Base-by-base conservation (phyloP, 2,329 filamentous ascomycete genomes). In the Sporothrix protearum region DNA sequence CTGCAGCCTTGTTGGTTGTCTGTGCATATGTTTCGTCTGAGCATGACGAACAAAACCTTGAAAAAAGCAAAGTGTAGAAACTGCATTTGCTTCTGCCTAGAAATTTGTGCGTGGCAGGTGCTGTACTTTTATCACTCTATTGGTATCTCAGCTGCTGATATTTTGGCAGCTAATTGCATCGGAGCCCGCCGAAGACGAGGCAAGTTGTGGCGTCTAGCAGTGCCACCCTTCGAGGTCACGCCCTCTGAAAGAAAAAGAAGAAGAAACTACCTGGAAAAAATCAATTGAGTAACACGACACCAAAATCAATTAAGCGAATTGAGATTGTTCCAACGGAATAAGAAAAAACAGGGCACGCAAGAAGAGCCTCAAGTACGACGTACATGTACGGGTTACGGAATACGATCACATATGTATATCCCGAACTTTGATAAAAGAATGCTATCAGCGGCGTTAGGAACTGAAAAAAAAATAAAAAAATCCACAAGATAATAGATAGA, bases 131-230 rank as follows among this genome's bases (percentile, higher is more conserved):
- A 25, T 53, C 8, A 28, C 9, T 39, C n/a, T 61, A 16, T 14
- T 51, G 25, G 16, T 9, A 47, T 66, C n/a, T 33, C 16, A 12
- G 57, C 57, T 63, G n/a, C 42, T 66, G 63, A 8, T 49, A 33
- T 19, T 49, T 30, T 67, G 16, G 64, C 9, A 33, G 28, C 45
- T 9, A 33, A n/a, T 36, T 22, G 25, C 19, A 3, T 51, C 64
- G 64, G 64, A 67, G 64, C 64, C 64, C 45, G 64, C 64, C 64
- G 64, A 67, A 51, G 59, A 59, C 19, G 57, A 39, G 19, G 8
- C 33, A 39, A n/a, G 22, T 14, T 64, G 59, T 28, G 59, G 39
- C 61, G 61, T 47, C 9, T 19, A 61, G 9, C 55, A 61, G 30
- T 39, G 30, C 30, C 55, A 39, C 55, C 22, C 8, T 10, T 22